Percentiles rank a stretch among this genome's conserved stretches.
Evolutionary conservation across 1,284 basidiomycete genomes (phyloP).

Genomic region (Phaffia rhodozyma): DNA sequence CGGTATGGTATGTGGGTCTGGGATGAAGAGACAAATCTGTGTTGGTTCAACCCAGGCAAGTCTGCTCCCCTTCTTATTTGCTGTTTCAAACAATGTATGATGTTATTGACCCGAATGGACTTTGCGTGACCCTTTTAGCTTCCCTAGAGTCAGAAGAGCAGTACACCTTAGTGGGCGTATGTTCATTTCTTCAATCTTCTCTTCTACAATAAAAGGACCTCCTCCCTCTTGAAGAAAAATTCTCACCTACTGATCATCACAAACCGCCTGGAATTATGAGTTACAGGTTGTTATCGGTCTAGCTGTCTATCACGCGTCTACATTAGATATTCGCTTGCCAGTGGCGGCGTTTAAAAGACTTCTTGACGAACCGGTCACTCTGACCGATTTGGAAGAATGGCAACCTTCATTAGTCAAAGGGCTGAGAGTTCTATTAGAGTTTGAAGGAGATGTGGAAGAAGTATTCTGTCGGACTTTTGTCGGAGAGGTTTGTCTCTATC

Average conservation of each 20-base stretch:
- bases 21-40: conserved; percentile 21
- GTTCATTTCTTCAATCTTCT: conserved; percentile 18
- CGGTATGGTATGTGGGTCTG: conserved; percentile 23
- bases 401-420: conserved; percentile 22
- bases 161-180: conserved; percentile 24
- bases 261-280: not conserved
- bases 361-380: conserved; percentile 16
- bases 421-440: conserved; percentile 21
- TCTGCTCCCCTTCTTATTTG: not conserved
- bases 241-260: too few species aligned
- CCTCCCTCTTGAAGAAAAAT: not conserved
- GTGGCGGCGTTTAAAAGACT: conserved; percentile 25
- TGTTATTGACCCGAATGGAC: too few species aligned
- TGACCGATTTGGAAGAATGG: conserved; percentile 22
- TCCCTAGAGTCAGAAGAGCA: conserved; percentile 22
- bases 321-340: conserved; percentile 25
- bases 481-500: conserved; percentile 16
- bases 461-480: conserved; percentile 23
- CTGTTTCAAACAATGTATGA: too few species aligned
- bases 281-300: not conserved
- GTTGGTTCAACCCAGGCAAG: conserved; percentile 26
- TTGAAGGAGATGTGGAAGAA: conserved; percentile 22
- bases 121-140: conserved; percentile 5
- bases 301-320: conserved; percentile 23
- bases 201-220: not conserved